These are phyloP conservation scores for Microstegium vimineum DNA, from an alignment of 176 grass and related monocot genomes.

Conservation along the genomic window DNA sequence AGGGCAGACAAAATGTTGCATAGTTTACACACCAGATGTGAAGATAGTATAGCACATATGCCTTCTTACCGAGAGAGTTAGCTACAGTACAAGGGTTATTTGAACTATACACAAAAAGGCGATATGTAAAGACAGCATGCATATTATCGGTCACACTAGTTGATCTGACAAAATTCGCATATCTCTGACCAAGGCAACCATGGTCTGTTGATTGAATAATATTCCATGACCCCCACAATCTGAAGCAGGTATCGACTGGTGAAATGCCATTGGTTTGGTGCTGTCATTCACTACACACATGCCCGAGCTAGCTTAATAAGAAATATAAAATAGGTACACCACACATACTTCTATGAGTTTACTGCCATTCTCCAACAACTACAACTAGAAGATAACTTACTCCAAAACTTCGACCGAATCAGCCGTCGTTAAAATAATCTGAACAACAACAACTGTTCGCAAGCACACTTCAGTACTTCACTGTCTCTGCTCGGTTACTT, in stretches of 20 bases:
- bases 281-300: conserved; percentile 13
- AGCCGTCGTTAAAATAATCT: conserved; percentile 27
- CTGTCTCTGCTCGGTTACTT: not conserved
- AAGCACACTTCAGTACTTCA: not conserved
- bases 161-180: conserved; percentile 5
- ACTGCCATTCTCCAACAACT: conserved; percentile 27
- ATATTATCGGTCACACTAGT: not conserved
- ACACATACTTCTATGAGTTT: conserved; percentile 20
- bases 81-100: not conserved
- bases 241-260: conserved; percentile 33
- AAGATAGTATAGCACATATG: not conserved
- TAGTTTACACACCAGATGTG: not conserved
- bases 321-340: conserved; percentile 17
- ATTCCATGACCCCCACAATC: not conserved
- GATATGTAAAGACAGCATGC: not conserved
- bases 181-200: conserved; percentile 2
- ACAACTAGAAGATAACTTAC: conserved; percentile 4
- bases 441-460: conserved; percentile 8
- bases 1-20: not conserved
- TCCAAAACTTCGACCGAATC: conserved; percentile 35
- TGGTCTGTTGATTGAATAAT: not conserved
- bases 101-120: not conserved
- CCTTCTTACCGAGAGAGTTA: not conserved
- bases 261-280: conserved; percentile 10
- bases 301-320: conserved; percentile 5